Evolutionary conservation across 2,329 filamentous ascomycete genomes (phyloP), one percentile per base, ranked within the genome.

Genomic region (Talaromyces sp.): DNA sequence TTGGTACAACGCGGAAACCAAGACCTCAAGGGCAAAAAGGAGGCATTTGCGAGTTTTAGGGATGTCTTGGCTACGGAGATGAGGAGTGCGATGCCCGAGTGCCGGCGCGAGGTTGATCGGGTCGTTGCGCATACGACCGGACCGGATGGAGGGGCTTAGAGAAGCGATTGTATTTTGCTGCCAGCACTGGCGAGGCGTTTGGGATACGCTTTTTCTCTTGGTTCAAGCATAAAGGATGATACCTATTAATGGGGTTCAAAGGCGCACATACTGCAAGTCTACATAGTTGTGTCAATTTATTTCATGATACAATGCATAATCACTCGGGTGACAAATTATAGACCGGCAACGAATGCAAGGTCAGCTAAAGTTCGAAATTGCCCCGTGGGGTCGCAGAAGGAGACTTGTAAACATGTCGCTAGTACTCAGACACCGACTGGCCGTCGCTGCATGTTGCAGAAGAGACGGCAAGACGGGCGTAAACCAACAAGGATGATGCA

Each of bases 1-100:
- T 77, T 84, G 31, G 84, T 86, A 8, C 85, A 87, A 75, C 79
- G 82, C 65, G 81, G 82, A 56, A 88, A 88, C 66, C 84, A 87
- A 69, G 82, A 84, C 72, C 73, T 87, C 58, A 86, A 84, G 67
- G 86, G 86, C 35, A 84, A 85, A 68, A 79, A 78, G 62, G 81
- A 86, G 68, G 86, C 84, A 1, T 87, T 86, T 72, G 80, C 79
- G 11, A 73, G 78, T 50, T 85, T 88, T 65, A 79, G 83, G 63
- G 83, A 87, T 71, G 80, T 86, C 44, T 74, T 88, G 65, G 85
- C 83, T 2, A 73, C 79, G 67, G 83, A 86, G 72, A 83, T 88
- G 72, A 80, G 80, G 62, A 79, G 79, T 61, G 84, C 80, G 5
- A 84, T 87, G 70, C 84, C 84, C 2, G 85, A 85, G 56, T 79